These are phyloP conservation scores for Metschnikowia anglica DNA, from an alignment of 805 yeast genomes.

Conservation along the genomic window DNA sequence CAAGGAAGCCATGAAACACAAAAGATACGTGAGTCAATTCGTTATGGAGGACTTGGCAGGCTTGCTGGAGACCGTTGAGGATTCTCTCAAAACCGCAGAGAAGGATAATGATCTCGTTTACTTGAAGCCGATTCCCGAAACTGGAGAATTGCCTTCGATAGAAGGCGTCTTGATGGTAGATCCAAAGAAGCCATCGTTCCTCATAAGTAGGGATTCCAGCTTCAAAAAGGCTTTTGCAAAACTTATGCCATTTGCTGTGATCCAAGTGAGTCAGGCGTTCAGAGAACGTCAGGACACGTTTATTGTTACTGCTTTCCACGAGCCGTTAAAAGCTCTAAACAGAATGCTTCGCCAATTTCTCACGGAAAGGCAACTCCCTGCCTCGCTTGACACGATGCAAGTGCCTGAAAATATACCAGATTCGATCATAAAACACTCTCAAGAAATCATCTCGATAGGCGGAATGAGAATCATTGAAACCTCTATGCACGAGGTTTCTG, in stretches of 20 bases:
- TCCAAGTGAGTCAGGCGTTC: conserved; percentile 66
- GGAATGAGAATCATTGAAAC: conserved; percentile 47
- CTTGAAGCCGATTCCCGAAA: conserved; percentile 59
- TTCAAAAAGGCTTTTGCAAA: conserved; percentile 5
- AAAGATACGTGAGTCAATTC: conserved; percentile 41
- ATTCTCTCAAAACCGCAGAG: conserved; percentile 54
- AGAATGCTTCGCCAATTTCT: conserved; percentile 45
- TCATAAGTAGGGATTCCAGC: conserved; percentile 21
- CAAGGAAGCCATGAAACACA: conserved; percentile 35
- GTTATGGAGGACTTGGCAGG: conserved; percentile 55
- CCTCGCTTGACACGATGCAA: conserved; percentile 59
- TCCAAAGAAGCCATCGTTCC: conserved; percentile 33
- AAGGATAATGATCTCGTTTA: conserved; percentile 82
- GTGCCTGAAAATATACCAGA: conserved; percentile 59
- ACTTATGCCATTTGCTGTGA: conserved; percentile 58
- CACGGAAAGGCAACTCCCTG: conserved; percentile 54
- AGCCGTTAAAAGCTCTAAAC: conserved; percentile 51
- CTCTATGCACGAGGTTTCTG: conserved; percentile 46
- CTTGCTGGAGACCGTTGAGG: conserved; percentile 45
- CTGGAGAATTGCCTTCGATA: conserved; percentile 40
- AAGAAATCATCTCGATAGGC: conserved; percentile 52
- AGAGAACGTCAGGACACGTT: conserved; percentile 61
- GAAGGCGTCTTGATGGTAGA: conserved; percentile 58
- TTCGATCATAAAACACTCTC: conserved; percentile 54
- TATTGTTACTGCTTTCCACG: conserved; percentile 42